Percentiles rank a stretch among this genome's conserved stretches.
phyloP scores from a whole-genome alignment of 257 asterid genomes.

The Solanum stenotomum region DNA sequence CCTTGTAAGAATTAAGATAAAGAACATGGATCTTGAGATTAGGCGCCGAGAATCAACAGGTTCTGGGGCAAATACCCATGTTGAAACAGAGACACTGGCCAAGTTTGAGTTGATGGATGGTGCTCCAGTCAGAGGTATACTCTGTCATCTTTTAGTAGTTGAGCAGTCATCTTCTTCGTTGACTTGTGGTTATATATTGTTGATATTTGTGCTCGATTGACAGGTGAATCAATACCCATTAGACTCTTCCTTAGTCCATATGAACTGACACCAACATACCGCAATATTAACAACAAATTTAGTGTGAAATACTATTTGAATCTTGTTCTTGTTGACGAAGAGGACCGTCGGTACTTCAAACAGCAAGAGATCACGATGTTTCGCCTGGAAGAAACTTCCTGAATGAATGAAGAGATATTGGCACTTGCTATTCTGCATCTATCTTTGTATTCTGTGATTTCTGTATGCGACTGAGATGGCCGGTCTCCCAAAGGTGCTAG shows the following conservation, averaged over 20 bases:
- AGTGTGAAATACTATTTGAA: constrained; percentile 87
- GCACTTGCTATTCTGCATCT: constrained; percentile 2
- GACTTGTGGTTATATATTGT: not conserved
- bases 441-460: constrained; percentile 7
- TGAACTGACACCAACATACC: constrained; percentile 84
- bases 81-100: constrained; percentile 97
- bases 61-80: constrained; percentile 90
- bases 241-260: constrained; percentile 95
- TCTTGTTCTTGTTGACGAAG: constrained; percentile 98
- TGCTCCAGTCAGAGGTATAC: constrained; percentile 95
- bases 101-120: constrained; percentile 99
- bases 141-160: not conserved
- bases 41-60: constrained; percentile 97
- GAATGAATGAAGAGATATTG: constrained; percentile 2
- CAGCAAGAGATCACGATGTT: constrained; percentile 88
- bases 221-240: constrained; percentile 97
- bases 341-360: constrained; percentile 93
- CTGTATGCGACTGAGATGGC: constrained; percentile 7
- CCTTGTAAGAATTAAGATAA: constrained; percentile 91
- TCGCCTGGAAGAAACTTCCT: constrained; percentile 66
- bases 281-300: constrained; percentile 92
- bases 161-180: not conserved
- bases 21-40: constrained; percentile 97
- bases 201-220: constrained; percentile 5
- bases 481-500: not conserved